A percentile compares a stretch with the other conserved stretches of the same genome.
Evolutionary conservation across 1,139 yeast species (phyloP).

Genomic region (Petasospora rhodanensis): DNA sequence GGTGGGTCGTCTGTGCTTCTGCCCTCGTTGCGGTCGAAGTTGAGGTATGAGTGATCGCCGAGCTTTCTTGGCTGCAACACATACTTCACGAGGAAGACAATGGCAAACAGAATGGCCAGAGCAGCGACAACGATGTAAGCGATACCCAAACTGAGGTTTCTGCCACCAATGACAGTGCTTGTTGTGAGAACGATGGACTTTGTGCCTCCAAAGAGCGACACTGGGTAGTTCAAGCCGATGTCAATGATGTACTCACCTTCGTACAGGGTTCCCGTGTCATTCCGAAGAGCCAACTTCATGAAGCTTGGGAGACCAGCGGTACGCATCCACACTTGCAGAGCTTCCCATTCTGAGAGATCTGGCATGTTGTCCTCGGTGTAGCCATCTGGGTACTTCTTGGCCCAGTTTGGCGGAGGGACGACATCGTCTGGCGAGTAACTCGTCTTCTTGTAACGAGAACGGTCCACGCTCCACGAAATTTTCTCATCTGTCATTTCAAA

Average conservation of each 20-base stretch:
- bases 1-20: conserved; percentile 5
- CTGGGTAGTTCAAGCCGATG: conserved; percentile 67
- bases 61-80: conserved; percentile 41
- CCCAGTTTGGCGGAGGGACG: conserved; percentile 81
- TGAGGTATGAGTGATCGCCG: conserved; percentile 38
- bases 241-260: conserved; percentile 59
- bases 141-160: conserved; percentile 62
- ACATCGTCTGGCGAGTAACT: conserved; percentile 51
- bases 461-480: conserved; percentile 68
- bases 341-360: conserved; percentile 51
- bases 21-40: conserved; percentile 27
- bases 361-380: conserved; percentile 64
- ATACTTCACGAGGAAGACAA: conserved; percentile 41
- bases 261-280: conserved; percentile 42
- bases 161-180: conserved; percentile 64
- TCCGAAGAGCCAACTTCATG: conserved; percentile 61
- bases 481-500: conserved; percentile 50
- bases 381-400: conserved; percentile 59
- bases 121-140: conserved; percentile 58
- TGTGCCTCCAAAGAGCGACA: conserved; percentile 61
- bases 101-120: conserved; percentile 36
- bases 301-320: conserved; percentile 74
- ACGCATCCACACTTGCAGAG: conserved; percentile 78
- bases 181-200: conserved; percentile 65
- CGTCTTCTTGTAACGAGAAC: conserved; percentile 54